Evolutionary conservation across 148 eudicot species (phyloP).

Genomic region (Talinum fruticosum): DNA sequence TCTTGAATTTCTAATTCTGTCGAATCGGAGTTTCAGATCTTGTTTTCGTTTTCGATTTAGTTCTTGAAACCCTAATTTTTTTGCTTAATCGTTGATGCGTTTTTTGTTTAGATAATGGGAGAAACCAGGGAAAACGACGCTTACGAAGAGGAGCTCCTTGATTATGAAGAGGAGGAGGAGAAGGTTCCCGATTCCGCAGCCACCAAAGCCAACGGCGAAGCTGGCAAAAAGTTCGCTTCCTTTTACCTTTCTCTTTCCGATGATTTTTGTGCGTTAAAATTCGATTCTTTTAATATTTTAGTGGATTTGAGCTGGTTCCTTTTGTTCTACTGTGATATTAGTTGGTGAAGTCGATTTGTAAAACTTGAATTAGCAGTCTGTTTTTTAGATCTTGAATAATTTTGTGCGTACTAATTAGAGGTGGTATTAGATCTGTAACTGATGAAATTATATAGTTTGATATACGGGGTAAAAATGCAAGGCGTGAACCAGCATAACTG

Average conservation of each 20-base stretch:
- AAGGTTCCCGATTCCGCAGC: conserved; percentile 44
- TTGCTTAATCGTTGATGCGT: neutral
- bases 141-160: conserved; percentile 61
- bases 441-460: neutral
- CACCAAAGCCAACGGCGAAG: conserved; percentile 48
- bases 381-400: neutral
- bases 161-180: conserved; percentile 60
- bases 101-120: conserved; percentile 33
- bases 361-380: neutral
- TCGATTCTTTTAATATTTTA: neutral
- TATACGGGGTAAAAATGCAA: neutral
- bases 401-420: neutral
- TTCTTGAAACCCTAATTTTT: conserved; percentile 15
- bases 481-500: neutral
- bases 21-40: neutral
- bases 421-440: neutral
- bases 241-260: neutral
- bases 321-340: neutral
- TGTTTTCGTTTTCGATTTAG: neutral
- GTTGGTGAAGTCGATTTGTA: neutral
- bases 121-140: conserved; percentile 52
- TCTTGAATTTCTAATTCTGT: neutral
- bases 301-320: neutral
- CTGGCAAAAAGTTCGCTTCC: conserved; percentile 44
- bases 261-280: neutral